Conservation (phyloP, 2,329 filamentous ascomycete genomes). For the Blumeria graminis region DNA sequence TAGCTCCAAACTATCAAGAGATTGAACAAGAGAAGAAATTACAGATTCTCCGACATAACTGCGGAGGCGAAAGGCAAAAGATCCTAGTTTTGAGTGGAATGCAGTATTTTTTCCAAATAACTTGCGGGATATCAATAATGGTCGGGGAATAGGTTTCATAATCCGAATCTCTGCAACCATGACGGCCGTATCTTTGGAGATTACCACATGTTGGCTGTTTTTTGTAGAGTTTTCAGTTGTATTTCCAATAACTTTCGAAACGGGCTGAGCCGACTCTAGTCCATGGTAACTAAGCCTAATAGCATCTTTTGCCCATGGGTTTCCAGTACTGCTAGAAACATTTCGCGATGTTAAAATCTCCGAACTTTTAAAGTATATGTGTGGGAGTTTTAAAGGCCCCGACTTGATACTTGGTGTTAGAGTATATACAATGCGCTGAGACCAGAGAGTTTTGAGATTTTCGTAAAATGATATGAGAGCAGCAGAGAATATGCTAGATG, state of each 20-base stretch:
- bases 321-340: conserved; percentile 6
- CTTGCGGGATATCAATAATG: conserved; percentile 10
- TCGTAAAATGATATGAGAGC: conserved; percentile 17
- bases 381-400: conserved; percentile 10
- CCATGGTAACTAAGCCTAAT: conserved; percentile 31
- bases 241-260: background rate
- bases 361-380: conserved; percentile 10
- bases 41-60: conserved; percentile 13
- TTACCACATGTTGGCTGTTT: background rate
- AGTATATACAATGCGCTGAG: conserved; percentile 7
- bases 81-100: conserved; percentile 11
- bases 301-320: conserved; percentile 32
- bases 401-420: conserved; percentile 12
- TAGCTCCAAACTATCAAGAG: conserved; percentile 34
- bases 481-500: conserved; percentile 16
- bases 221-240: background rate
- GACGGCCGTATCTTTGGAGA: conserved; percentile 5
- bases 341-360: conserved; percentile 11
- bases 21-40: conserved; percentile 11
- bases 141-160: conserved; percentile 8
- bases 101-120: conserved; percentile 14
- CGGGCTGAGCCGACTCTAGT: background rate
- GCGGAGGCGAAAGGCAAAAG: conserved; percentile 14
- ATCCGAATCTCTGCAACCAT: conserved; percentile 15
- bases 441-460: conserved; percentile 16